phyloP scores from a whole-genome alignment of 2,329 filamentous ascomycete genomes.

The Aspergillus luchuensis region DNA sequence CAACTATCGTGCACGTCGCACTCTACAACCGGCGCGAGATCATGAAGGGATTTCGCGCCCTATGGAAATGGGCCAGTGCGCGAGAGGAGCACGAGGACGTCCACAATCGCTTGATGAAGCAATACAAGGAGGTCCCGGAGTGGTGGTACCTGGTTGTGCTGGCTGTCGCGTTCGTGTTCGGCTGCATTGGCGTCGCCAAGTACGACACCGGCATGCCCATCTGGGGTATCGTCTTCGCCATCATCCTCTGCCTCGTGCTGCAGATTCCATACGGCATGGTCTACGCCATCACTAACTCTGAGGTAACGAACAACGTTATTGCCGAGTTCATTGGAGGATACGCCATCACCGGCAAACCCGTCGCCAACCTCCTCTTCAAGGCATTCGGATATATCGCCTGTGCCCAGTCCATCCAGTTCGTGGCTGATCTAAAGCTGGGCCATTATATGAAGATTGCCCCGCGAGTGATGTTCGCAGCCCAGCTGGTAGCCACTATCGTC shows the following conservation, averaged over 20 bases:
- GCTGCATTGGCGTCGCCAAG: background rate
- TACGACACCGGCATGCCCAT: constrained; percentile 10
- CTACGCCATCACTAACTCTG: constrained; percentile 12
- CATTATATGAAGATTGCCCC: constrained; percentile 13
- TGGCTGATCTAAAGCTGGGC: constrained; percentile 11
- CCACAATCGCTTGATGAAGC: constrained; percentile 8
- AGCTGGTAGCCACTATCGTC: constrained; percentile 7
- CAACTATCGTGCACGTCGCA: background rate
- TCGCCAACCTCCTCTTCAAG: constrained; percentile 11
- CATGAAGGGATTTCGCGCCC: background rate
- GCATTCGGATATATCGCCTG: constrained; percentile 11
- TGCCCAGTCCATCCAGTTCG: constrained; percentile 11
- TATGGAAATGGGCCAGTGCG: background rate
- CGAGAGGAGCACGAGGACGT: constrained; percentile 4
- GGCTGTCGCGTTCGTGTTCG: constrained; percentile 1
- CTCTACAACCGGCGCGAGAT: constrained; percentile 7
- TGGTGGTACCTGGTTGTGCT: constrained; percentile 9
- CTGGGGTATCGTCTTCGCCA: constrained; percentile 11
- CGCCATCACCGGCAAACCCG: constrained; percentile 6
- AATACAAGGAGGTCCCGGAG: constrained; percentile 7
- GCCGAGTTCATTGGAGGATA: constrained; percentile 13
- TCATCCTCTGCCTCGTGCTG: constrained; percentile 4
- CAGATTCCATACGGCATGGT: constrained; percentile 12
- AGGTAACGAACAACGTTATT: constrained; percentile 10
- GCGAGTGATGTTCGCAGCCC: constrained; percentile 6